Conservation (phyloP, 305 asterid genomes). For the Fraxinus dipetala region DNA sequence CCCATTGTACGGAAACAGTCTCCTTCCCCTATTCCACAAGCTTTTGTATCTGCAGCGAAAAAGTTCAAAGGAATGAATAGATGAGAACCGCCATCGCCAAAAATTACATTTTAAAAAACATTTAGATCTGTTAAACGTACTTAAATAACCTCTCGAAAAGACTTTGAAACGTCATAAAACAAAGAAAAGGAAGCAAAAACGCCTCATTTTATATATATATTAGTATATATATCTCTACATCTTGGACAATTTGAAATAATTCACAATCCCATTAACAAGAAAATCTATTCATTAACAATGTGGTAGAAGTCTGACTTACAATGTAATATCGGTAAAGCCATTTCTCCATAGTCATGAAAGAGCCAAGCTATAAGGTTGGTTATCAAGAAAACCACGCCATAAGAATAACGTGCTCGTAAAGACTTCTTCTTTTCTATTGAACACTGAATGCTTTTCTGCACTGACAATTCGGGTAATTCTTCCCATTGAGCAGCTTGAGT, state of each 20-base stretch:
- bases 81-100: neutral
- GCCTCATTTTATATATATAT: neutral
- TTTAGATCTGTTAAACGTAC: neutral
- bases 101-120: neutral
- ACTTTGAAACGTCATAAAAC: neutral
- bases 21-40: slow-evolving; percentile 55
- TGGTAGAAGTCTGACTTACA: slow-evolving; percentile 45
- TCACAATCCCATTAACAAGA: neutral
- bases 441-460: slow-evolving; percentile 33
- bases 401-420: slow-evolving; percentile 60
- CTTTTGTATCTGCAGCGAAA: slow-evolving; percentile 59
- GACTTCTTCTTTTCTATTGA: slow-evolving; percentile 54
- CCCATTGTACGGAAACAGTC: slow-evolving; percentile 81
- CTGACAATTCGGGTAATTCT: slow-evolving; percentile 16
- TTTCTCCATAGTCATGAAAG: slow-evolving; percentile 75
- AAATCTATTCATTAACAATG: neutral
- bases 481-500: slow-evolving; percentile 24
- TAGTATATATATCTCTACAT: neutral
- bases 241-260: neutral
- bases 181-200: neutral
- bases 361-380: slow-evolving; percentile 84
- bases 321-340: slow-evolving; percentile 51
- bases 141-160: neutral
- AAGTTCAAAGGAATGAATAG: neutral
- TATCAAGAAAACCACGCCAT: slow-evolving; percentile 60